Evolutionary conservation across 805 yeast species (phyloP).

Genomic region (Candida xiaguanensis): DNA sequence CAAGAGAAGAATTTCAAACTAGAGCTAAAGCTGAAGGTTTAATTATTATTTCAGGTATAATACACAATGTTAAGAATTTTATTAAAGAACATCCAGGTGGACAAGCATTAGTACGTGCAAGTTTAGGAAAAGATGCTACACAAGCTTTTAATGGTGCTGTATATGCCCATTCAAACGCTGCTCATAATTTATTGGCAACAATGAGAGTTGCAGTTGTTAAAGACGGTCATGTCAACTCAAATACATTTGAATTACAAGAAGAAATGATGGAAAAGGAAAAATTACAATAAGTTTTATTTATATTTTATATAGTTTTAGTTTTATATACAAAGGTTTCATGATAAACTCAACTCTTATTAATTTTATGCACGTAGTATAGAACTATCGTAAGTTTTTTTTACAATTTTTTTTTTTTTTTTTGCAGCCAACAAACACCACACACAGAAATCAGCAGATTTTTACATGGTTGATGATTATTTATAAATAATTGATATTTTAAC

Average conservation of each 20-base stretch:
- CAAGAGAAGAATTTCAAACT: constrained; percentile 54
- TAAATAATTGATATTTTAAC: too few species aligned
- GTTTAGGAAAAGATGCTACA: constrained; percentile 79
- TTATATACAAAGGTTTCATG: too few species aligned
- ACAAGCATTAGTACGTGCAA: constrained; percentile 62
- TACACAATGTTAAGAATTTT: constrained; percentile 68
- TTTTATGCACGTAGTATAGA: too few species aligned
- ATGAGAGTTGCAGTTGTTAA: constrained; percentile 79
- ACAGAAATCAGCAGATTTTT: constrained; percentile 3
- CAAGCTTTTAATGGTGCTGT: constrained; percentile 85
- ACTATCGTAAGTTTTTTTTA: neutral
- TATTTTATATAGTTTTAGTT: neutral
- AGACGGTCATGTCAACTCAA: constrained; percentile 56
- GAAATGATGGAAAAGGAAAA: constrained; percentile 37
- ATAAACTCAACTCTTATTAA: too few species aligned
- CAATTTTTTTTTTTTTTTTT: neutral
- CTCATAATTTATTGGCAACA: constrained; percentile 75
- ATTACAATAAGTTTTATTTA: constrained; percentile 6
- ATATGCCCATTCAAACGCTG: constrained; percentile 81
- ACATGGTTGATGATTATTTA: constrained; percentile 1
- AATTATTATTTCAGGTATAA: constrained; percentile 72
- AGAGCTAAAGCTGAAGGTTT: constrained; percentile 54
- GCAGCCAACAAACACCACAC: constrained; percentile 1
- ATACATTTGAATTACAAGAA: constrained; percentile 53
- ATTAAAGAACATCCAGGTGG: constrained; percentile 85